Evolutionary conservation across 805 yeast genomes (phyloP), one percentile per base, ranked within the genome.

Genomic region (Saturnispora galanensis): DNA sequence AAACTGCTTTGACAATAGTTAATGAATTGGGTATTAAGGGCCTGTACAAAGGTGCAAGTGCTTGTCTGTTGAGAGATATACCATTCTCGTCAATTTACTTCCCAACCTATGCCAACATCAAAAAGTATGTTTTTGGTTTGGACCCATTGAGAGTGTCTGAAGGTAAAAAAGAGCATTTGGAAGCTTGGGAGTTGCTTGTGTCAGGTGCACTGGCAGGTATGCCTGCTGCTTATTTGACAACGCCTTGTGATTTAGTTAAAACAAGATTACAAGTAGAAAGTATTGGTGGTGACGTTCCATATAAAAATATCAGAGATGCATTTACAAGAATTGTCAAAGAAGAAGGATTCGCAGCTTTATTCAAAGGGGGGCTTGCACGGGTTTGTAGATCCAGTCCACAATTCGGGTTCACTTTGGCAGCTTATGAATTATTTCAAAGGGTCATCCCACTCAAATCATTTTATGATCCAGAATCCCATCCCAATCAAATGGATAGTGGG

Each of bases 171-270:
- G 71, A 68, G 38, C 71, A 74, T 50, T 74, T 89, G 48, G 78
- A 77, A 50, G 77, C 94, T 28, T 81, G 90, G 83, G 95, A 90
- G 64, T 69, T 93, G 52, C 74, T 90, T 48, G 62, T 77, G 4
- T 77, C 94, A 49, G 98, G 98, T 64, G 97, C 95, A 10, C 61
- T 89, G 51, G 97, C 98, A 11, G 98, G 97, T 60, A 87, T 94
- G 70, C 98, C 98, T 9, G 94, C 97, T 29, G 97, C 97, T 10
- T 90, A 84, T 63, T 69, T 89, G 52, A 90, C 98, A 2, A 90
- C 98, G 0, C 98, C 98, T 2, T 88, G 87, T 57, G 98, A 90
- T 70, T 97, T 90, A 40, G 84, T 93, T 56, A 90, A 90, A 68
- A 90, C 98, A 3, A 80, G 97, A 64, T 69, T 90, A 51, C 98